These are phyloP conservation scores for Alternaria rosae DNA, from an alignment of 2,329 filamentous ascomycete species.

Conservation along the genomic window DNA sequence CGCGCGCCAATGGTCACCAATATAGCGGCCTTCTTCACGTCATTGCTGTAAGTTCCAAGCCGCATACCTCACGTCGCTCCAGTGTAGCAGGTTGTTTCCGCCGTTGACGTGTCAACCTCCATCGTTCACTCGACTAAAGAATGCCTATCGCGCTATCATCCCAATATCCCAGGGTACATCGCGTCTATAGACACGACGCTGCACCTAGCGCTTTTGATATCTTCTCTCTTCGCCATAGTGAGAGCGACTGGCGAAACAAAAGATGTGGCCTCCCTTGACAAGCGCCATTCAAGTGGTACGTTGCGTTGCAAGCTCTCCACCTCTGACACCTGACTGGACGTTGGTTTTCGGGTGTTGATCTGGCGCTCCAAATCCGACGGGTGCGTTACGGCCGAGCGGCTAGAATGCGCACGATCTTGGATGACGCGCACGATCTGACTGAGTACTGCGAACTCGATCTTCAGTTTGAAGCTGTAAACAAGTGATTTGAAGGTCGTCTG, in stretches of 20 bases:
- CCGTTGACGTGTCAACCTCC: too few species aligned
- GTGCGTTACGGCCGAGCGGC: not conserved
- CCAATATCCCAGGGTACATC: conserved; percentile 3
- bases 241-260: not conserved
- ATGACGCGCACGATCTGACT: conserved; percentile 32
- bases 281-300: conserved; percentile 13
- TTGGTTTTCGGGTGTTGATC: not conserved
- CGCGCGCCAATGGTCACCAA: not conserved
- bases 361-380: not conserved
- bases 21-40: not conserved
- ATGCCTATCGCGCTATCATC: not conserved
- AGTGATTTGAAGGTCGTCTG: conserved; percentile 44
- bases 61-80: not conserved
- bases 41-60: not conserved
- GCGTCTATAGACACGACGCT: not conserved
- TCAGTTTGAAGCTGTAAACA: conserved; percentile 55
- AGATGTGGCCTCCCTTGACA: not conserved
- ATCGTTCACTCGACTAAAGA: not conserved
- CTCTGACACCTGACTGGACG: not conserved
- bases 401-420: not conserved
- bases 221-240: not conserved
- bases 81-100: too few species aligned
- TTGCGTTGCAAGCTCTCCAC: conserved; percentile 12
- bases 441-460: conserved; percentile 62
- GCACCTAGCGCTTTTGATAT: not conserved